Evolutionary conservation across 1,139 yeast genomes (phyloP), one percentile per base, ranked within the genome.

Genomic region (Candida freyschussii): DNA sequence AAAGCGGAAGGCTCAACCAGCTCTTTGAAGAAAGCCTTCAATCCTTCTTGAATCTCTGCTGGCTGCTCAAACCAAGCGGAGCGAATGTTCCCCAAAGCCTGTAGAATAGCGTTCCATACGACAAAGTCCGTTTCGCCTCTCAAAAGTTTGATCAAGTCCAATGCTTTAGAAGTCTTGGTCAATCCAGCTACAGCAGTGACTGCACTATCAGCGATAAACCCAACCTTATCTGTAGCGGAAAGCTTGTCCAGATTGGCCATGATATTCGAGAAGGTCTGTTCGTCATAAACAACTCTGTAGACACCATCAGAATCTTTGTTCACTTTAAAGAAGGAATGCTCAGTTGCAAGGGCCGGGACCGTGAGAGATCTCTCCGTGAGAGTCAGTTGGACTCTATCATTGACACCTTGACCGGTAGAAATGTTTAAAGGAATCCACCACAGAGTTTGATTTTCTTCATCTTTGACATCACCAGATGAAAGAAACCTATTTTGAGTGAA

Each of bases 391-490:
- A 50, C 32, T 15, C 24, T 33, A 12, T 36, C 43, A 17, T 31
- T 6, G 2, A 28, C 41, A n/a, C 33, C 33, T 5, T 24, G 39
- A 22, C 62, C 67, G 20, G 63, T 52, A 1, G 68, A 61, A 26
- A 74, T 56, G 42, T 67, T 67, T 39, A 78, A 62, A 5, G 93
- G 93, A 35, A 81, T 62, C 85, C 87, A 81, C 93, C 93, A 83
- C 13, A 58, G 43, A n/a, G 78, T 71, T 36, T 57, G 45, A 39
- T 70, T 63, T 40, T 70, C 75, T 17, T 61, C 69, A 1, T 64
- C 58, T 26, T 55, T 58, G 18, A 65, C 72, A 48, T 75, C 82
- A 23, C 78, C 81, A 13, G 74, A 62, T 12, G 72, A 60, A 36
- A 78, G 58, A 57, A 69, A 78, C 47, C 85, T 65, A 42, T 65